Base-by-base conservation (phyloP, 345 rosid species). In the Carallia pectinifolia region DNA sequence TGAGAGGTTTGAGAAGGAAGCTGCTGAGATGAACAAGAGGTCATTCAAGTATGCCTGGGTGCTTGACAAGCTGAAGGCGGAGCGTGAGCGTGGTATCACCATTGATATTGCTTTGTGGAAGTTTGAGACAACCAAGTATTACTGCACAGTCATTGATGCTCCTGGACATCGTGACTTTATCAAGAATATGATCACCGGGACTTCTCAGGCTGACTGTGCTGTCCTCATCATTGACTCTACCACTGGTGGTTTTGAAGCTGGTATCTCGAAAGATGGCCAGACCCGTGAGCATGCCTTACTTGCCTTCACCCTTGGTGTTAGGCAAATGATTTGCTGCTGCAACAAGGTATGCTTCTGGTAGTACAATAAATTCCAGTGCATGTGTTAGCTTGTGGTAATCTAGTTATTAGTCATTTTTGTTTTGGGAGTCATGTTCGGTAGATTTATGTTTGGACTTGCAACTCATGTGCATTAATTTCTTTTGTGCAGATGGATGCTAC, bases 31-130 rank as follows among this genome's bases (percentile, higher is more conserved):
- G 96, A 90, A 90, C 87, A 90, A 90, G 77, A 82, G 96, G 77
- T 90, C 96, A 1, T 90, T 90, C 87, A 90, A 90, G 85, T 90
- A 90, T 36, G 96, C 96, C 1, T 90, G 93, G 96, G 96, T 90
- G 6, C 77, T 90, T 18, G 96, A 90, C 90, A 90, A 90, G 85
- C 87, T 89, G 30, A 87, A 89, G 84, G 94, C 91, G 0, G 93
- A 89, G 82, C 82, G 93, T 44, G 93, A 89, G 72, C 91, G 90
- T 81, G 93, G 93, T 76, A 89, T 89, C 68, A 86, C 93, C 78
- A 89, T 89, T 52, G 91, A 88, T 61, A 88, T 88, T 74, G 93
- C 93, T 13, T 54, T 88, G 44, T 88, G 93, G 93, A 88, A 88
- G 75, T 88, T 88, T 0, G 93, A 86, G 89, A 88, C 90, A 76